Evolutionary conservation across 805 yeast species (phyloP).

Genomic region (Brettanomyces naardenensis): DNA sequence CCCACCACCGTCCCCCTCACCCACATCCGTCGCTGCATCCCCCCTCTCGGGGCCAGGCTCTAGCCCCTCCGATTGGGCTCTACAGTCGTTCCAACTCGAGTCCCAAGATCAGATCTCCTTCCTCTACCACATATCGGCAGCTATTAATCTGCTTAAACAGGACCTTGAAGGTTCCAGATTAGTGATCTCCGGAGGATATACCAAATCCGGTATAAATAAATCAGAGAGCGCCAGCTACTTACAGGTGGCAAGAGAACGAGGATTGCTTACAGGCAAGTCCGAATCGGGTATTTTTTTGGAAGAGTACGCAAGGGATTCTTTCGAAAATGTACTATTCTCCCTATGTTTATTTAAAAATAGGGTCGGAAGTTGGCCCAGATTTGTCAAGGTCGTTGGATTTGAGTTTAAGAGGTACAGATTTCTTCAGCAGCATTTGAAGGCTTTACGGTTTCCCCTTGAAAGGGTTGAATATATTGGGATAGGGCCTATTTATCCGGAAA

Average conservation of each 20-base stretch:
- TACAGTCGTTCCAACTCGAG: slow-evolving; percentile 61
- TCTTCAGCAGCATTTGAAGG: slow-evolving; percentile 42
- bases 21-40: neutral
- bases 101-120: slow-evolving; percentile 65
- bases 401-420: slow-evolving; percentile 66
- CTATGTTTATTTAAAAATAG: slow-evolving; percentile 44
- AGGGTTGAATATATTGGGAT: slow-evolving; percentile 46
- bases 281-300: slow-evolving; percentile 39
- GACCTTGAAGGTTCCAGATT: slow-evolving; percentile 14
- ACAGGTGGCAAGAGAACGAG: slow-evolving; percentile 32
- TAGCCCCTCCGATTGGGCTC: slow-evolving; percentile 47
- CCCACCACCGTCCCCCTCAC: neutral
- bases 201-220: slow-evolving; percentile 47
- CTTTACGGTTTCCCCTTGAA: slow-evolving; percentile 33
- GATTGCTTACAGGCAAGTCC: slow-evolving; percentile 2
- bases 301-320: slow-evolving; percentile 72
- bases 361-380: slow-evolving; percentile 38
- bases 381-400: slow-evolving; percentile 59
- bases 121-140: slow-evolving; percentile 47
- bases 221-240: slow-evolving; percentile 52
- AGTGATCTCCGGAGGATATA: slow-evolving; percentile 53
- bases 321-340: slow-evolving; percentile 65
- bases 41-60: slow-evolving; percentile 34
- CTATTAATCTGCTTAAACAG: slow-evolving; percentile 29
- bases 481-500: slow-evolving; percentile 42